phyloP scores from a whole-genome alignment of 1,284 basidiomycete species.

The Puccinia coronata region DNA sequence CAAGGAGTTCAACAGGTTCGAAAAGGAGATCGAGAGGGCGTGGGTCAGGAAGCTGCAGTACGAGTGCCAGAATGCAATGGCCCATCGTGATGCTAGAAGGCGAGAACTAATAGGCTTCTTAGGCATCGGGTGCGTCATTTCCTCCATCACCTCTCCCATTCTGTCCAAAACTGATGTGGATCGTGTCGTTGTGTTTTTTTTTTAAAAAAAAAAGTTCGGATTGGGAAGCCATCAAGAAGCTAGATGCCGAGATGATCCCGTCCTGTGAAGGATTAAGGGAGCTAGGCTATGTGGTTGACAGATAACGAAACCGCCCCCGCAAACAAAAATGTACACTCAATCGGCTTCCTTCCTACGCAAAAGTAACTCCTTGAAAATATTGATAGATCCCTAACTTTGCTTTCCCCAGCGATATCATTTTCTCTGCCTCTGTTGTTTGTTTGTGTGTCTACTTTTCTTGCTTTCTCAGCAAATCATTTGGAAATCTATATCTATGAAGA shows the following conservation, averaged over 20 bases:
- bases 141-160: background rate
- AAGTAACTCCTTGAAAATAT: background rate
- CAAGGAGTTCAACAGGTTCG: slow-evolving; percentile 24
- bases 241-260: slow-evolving; percentile 43
- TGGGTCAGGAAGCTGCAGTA: slow-evolving; percentile 41
- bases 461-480: no score
- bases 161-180: background rate
- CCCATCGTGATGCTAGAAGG: slow-evolving; percentile 8
- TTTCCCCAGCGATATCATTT: no score
- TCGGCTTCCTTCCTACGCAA: background rate
- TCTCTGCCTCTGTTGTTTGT: no score
- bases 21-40: slow-evolving; percentile 18
- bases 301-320: background rate
- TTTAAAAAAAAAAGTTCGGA: slow-evolving; percentile 35
- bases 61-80: slow-evolving; percentile 30
- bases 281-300: slow-evolving; percentile 40
- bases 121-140: slow-evolving; percentile 33
- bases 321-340: background rate
- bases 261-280: slow-evolving; percentile 40
- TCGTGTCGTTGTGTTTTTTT: background rate
- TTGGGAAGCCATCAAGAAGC: slow-evolving; percentile 44
- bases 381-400: background rate
- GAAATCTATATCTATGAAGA: no score
- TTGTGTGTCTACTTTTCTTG: no score
- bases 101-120: slow-evolving; percentile 44